These are phyloP conservation scores for Candida sp. DNA, from an alignment of 1,139 yeast genomes.

Conservation along the genomic window DNA sequence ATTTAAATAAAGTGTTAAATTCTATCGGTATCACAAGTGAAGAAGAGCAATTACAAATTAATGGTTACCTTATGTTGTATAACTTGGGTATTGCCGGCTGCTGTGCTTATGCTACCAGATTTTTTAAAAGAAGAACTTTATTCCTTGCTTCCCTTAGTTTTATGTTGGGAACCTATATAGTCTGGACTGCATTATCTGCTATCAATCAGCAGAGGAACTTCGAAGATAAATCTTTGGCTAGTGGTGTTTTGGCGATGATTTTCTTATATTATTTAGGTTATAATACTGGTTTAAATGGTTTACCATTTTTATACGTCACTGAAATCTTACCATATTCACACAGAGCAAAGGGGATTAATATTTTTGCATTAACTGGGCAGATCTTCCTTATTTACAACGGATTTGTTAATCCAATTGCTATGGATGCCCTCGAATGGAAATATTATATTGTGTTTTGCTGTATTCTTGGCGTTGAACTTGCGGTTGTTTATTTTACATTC, in stretches of 20 bases:
- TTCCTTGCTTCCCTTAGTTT: conserved; percentile 31
- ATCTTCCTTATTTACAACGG: conserved; percentile 23
- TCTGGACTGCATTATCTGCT: conserved; percentile 39
- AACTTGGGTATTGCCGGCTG: conserved; percentile 32
- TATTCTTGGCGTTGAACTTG: conserved; percentile 32
- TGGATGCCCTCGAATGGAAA: conserved; percentile 57
- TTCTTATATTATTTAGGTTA: conserved; percentile 37
- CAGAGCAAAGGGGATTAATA: conserved; percentile 43
- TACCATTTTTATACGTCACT: conserved; percentile 36
- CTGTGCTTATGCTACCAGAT: conserved; percentile 26
- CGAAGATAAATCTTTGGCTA: conserved; percentile 28
- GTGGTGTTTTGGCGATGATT: conserved; percentile 44
- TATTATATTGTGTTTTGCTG: conserved; percentile 55
- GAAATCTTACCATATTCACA: conserved; percentile 44
- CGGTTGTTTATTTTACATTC: conserved; percentile 37
- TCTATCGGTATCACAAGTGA: conserved; percentile 47
- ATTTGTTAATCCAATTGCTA: conserved; percentile 57
- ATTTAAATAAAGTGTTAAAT: conserved; percentile 43
- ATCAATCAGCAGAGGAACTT: conserved; percentile 33
- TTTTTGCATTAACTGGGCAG: conserved; percentile 25
- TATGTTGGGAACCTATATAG: conserved; percentile 36
- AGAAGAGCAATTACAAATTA: conserved; percentile 42
- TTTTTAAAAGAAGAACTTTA: conserved; percentile 43
- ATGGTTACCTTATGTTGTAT: conserved; percentile 42
- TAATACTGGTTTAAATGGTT: conserved; percentile 37